Evolutionary conservation across 2,329 filamentous ascomycete genomes (phyloP), one percentile per base, ranked within the genome.

Genomic region (Ascochyta koolunga): DNA sequence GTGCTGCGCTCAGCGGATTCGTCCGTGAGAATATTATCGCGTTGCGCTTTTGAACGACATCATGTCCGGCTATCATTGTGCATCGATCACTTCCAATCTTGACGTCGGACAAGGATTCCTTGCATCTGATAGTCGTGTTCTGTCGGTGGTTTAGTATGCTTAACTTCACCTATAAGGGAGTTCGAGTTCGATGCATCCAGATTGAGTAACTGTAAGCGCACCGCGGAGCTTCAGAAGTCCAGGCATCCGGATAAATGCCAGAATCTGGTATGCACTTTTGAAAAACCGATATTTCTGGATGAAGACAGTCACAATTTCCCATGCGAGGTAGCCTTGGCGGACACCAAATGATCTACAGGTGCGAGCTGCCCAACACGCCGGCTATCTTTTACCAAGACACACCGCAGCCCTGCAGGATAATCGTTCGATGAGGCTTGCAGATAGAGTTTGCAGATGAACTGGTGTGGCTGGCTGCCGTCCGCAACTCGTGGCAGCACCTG

Each of bases 341-440:
- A 19, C n/a, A 18, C 11, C 39, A 38, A 5, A 10, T 22, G 24
- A 43, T 39, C 33, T 24, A 25, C 50, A 47, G 24, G 31, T 22
- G n/a, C 18, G 31, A 25, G 21, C 11, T 36, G 46, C 22, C 31
- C 36, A 32, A 24, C 16, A 21, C 8, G 29, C 38, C 33, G 31
- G 11, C n/a, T 24, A 24, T n/a, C 21, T 41, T 54, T 31, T 32
- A 40, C 51, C 35, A 33, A 33, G 42, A 22, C 18, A 16, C 33
- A 39, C 50, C 33, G 39, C 39, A 32, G 27, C 33, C 41, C 49
- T 49, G 44, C 33, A 39, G n/a, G 8, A 11, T 10, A 24, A 18
- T 24, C 35, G n/a, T n/a, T n/a, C n/a, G 45, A 54, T 54, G 44
- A 54, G 40, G 39, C 49, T 54, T 25, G 11, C 15, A 44, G 39